Evolutionary conservation across 352 stramenopile species (phyloP), one percentile per base, ranked within the genome.

Genomic region (Globisporangium uncinulatum): DNA sequence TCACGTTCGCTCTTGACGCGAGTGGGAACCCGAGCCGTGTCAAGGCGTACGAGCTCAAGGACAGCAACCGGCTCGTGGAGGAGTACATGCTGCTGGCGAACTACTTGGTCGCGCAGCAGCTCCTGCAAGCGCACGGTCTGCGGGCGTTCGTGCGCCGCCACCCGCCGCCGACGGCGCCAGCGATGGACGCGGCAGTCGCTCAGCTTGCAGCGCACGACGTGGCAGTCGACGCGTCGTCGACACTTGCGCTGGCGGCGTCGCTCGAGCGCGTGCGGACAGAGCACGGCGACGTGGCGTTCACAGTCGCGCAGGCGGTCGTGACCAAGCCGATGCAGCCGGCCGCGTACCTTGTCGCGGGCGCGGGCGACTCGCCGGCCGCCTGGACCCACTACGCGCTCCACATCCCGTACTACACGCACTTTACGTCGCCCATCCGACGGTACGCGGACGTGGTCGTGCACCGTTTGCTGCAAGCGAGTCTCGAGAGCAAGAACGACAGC

Each of bases 61-160:
- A 99, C 66, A 98, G 89, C 37, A 99, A 99, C 63, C 74, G 87
- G 6, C 67, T 98, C 10, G 86, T 99, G 8, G 96, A 99, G 73
- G 97, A 99, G 71, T 99, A 97, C 74, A 99, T 99, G 97, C 77
- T 99, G 6, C 63, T 99, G 31, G 97, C 97, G 6, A 99, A 99
- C 65, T 99, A 97, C 61, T 70, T 99, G 13, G 97, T 99, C 17
- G 97, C 97, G 17, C 89, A 99, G 62, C 83, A 97, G 29, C 73
- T 99, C 13, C 87, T 98, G 43, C 87, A 89, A 20, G 77, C 92
- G 21, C 80, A 93, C 24, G 84, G 83, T 0, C 74, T 81, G n/a
- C 52, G 89, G 20, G 93, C 95, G 5, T 87, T 98, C 34, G 66
- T 99, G 4, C 85, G 96, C 36, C 73, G 92, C 59, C 95, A 99